Base-by-base conservation (phyloP, 2,329 filamentous ascomycete species). In the Claviceps spartinae region DNA sequence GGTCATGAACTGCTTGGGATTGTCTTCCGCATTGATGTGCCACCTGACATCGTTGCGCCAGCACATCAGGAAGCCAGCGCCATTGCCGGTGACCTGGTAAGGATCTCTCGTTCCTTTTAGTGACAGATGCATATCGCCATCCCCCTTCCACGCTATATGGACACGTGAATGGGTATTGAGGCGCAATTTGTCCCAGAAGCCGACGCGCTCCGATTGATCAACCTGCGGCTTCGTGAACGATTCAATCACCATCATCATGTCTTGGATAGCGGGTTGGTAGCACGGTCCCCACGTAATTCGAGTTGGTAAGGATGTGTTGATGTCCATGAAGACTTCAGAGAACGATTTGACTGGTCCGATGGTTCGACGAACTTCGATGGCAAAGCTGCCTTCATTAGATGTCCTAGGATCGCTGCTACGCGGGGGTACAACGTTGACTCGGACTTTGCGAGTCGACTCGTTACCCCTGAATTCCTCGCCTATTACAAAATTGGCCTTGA, bases 191-290 rank as follows among this genome's bases (percentile, higher is more conserved):
- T 98, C 93, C 93, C 93, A 98, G 71, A 98, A 98, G 3, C 93
- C 93, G 47, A 95, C 88, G 52, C 86, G 79, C 57, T 98, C 94
- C 0, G 93, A 97, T 1, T 87, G 85, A 65, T 98, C 94, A 30
- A 96, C 76, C 56, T 91, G 90, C 7, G 91, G 88, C 64, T 98
- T 98, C 1, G 91, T 96, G 65, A 98, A 97, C 2, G 87, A 91
- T 68, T 98, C 93, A 55, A 98, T 86, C 26, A 90, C 90, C 79
- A 97, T 96, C 93, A 98, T 98, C 86, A 97, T 95, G 63, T 98
- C 94, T 66, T 98, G 93, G 48, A 98, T 91, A 1, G 91, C 91
- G 30, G 94, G 93, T 63, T 98, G 94, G 62, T 97, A 98, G 2
- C 90, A 95, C 46, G 93, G 90, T 7, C 90, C 90, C 94, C 93